Evolutionary conservation across 1,284 basidiomycete genomes (phyloP).

Genomic region (Mycosarcoma maydis): DNA sequence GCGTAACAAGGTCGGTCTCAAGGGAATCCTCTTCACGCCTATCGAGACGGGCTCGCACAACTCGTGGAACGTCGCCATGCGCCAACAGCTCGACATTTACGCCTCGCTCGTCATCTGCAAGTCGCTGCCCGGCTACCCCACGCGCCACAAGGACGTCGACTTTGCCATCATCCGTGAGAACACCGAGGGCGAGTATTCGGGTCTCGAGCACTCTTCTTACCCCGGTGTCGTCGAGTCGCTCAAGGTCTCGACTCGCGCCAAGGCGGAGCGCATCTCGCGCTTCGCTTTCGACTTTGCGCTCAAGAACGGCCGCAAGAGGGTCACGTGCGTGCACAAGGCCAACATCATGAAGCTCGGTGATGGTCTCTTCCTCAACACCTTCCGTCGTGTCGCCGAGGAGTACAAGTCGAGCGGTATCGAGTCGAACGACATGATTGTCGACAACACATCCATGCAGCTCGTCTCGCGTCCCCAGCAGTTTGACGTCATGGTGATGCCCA

Average conservation of each 20-base stretch:
- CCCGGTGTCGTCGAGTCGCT: slow-evolving; percentile 98
- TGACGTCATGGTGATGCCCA: slow-evolving; percentile 99
- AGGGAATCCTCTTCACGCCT: slow-evolving; percentile 99
- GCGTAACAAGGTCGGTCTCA: slow-evolving; percentile 97
- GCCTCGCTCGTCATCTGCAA: slow-evolving; percentile 98
- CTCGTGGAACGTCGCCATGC: slow-evolving; percentile 99
- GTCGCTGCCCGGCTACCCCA: slow-evolving; percentile 94
- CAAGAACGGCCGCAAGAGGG: slow-evolving; percentile 99
- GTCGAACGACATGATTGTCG: slow-evolving; percentile 98
- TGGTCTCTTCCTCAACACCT: slow-evolving; percentile 98
- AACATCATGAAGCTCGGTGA: slow-evolving; percentile 99
- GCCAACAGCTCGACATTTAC: slow-evolving; percentile 98
- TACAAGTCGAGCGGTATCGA: slow-evolving; percentile 93
- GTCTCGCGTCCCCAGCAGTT: slow-evolving; percentile 94
- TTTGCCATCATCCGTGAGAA: slow-evolving; percentile 99
- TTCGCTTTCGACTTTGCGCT: slow-evolving; percentile 99
- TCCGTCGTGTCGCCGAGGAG: slow-evolving; percentile 90
- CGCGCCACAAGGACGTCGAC: slow-evolving; percentile 95
- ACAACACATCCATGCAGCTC: slow-evolving; percentile 99
- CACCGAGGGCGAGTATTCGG: slow-evolving; percentile 99
- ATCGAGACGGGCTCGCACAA: slow-evolving; percentile 96
- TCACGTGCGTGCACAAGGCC: slow-evolving; percentile 99
- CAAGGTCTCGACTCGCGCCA: slow-evolving; percentile 94
- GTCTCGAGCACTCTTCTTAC: slow-evolving; percentile 91
- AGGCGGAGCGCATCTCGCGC: slow-evolving; percentile 94